A percentile compares a stretch with the other conserved stretches of the same genome.
Conservation (phyloP, 805 yeast genomes). For the Saturnispora ahearnii region DNA sequence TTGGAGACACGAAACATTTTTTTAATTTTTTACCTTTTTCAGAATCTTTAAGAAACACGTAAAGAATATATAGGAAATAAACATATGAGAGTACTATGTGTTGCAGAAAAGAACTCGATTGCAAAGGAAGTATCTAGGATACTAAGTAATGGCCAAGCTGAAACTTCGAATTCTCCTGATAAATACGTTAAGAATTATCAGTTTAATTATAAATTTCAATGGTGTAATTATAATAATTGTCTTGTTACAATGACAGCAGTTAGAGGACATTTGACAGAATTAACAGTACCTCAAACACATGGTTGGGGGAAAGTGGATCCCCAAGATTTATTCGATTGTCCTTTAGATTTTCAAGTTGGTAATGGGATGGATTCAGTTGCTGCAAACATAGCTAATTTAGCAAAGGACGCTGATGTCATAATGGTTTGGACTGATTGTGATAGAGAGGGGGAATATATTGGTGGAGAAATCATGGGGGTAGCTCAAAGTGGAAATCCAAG, state of each 20-base stretch:
- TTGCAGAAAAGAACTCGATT: conserved; percentile 95
- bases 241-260: conserved; percentile 85
- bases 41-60: neutral
- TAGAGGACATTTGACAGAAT: conserved; percentile 67
- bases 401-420: conserved; percentile 47
- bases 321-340: conserved; percentile 61
- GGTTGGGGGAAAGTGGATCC: conserved; percentile 63
- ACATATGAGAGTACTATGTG: conserved; percentile 72
- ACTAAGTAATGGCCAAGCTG: conserved; percentile 59
- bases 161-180: conserved; percentile 38
- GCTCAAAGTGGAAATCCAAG: conserved; percentile 46
- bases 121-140: conserved; percentile 74
- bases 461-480: conserved; percentile 68
- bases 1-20: neutral
- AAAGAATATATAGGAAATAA: neutral
- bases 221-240: conserved; percentile 45
- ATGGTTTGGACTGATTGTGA: conserved; percentile 99
- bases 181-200: conserved; percentile 75
- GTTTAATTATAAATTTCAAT: conserved; percentile 54
- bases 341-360: conserved; percentile 21
- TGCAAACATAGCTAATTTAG: conserved; percentile 58
- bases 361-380: conserved; percentile 40
- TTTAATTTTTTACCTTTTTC: neutral
- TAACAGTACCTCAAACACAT: conserved; percentile 55
- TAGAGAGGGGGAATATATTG: conserved; percentile 91